phyloP scores from a whole-genome alignment of 129 eudicot species.

The Chrysanthemum makinoi region DNA sequence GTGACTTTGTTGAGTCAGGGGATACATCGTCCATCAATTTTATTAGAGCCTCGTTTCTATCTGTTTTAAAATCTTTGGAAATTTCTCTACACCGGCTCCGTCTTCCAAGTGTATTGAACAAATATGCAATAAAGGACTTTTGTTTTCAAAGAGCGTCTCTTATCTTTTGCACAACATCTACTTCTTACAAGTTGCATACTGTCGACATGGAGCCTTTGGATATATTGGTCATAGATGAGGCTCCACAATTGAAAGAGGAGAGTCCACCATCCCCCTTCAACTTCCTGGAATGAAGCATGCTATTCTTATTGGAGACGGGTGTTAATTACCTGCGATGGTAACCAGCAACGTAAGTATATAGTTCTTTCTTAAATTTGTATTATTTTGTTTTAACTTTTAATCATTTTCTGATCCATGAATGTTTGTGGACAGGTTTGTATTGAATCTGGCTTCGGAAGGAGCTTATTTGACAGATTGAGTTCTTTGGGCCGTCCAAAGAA shows the following conservation, averaged over 20 bases:
- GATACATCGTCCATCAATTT: slow-evolving; percentile 9
- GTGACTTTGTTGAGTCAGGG: slow-evolving; percentile 8
- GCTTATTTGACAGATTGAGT: slow-evolving; percentile 47
- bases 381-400: background rate
- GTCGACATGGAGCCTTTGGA: slow-evolving; percentile 30
- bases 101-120: slow-evolving; percentile 34
- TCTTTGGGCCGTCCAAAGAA: slow-evolving; percentile 41
- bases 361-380: background rate
- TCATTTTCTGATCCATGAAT: background rate
- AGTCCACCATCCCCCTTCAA: slow-evolving; percentile 46
- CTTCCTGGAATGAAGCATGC: slow-evolving; percentile 40
- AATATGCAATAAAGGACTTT: slow-evolving; percentile 29
- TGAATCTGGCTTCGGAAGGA: slow-evolving; percentile 46
- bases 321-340: slow-evolving; percentile 49
- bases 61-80: slow-evolving; percentile 31
- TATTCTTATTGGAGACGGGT: slow-evolving; percentile 50
- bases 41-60: slow-evolving; percentile 28
- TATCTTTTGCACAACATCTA: slow-evolving; percentile 58
- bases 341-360: slow-evolving; percentile 36
- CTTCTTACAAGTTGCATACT: slow-evolving; percentile 44
- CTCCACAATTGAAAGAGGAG: slow-evolving; percentile 46
- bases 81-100: slow-evolving; percentile 33
- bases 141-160: slow-evolving; percentile 53
- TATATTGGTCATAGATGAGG: slow-evolving; percentile 46
- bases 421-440: slow-evolving; percentile 27